Evolutionary conservation across 2,329 filamentous ascomycete genomes (phyloP), one percentile per base, ranked within the genome.

Genomic region (Neoarthrinium moseri): DNA sequence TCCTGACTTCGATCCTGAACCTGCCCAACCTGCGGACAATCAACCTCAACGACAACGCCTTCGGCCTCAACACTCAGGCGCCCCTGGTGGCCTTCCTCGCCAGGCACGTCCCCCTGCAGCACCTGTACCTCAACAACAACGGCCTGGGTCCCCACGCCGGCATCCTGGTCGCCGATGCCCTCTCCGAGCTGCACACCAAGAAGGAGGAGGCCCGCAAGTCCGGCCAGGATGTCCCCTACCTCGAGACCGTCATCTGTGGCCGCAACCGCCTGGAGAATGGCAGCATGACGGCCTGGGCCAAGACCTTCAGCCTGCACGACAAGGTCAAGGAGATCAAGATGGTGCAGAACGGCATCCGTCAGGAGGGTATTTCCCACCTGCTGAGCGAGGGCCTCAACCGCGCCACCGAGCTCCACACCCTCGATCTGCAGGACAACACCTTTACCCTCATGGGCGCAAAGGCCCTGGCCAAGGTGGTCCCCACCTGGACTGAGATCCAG

Each of bases 101-200:
- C 45, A 80, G 85, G 48, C 92, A 97, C 70, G 83, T 88, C 3
- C 92, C 94, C 3, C 84, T 99, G 33, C 91, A 91, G 68, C 91
- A 96, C 68, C 82, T 99, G 22, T 90, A 95, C 69, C 83, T 99
- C 48, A 97, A 97, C 78, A 99, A 99, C 78, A 99, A 99, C 68
- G 94, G 94, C 22, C 82, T 99, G 29, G 94, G 94, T 11, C 94
- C 94, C 18, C 86, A 91, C 51, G 92, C 92, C 8, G 94, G 94
- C 47, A 89, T 89, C 36, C 77, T 94, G 44, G 85, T 99, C 57
- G 94, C 92, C 40, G 85, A 96, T 63, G 89, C 94, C 6, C 84
- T 99, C 45, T 86, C 83, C 17, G 79, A 84, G 52, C 84, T 99
- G 30, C 88, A 95, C 47, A 80, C 79, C 51, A 91, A 89, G 72